phyloP scores from a whole-genome alignment of 2,329 filamentous ascomycete genomes.

The Scedosporium dehoogii region DNA sequence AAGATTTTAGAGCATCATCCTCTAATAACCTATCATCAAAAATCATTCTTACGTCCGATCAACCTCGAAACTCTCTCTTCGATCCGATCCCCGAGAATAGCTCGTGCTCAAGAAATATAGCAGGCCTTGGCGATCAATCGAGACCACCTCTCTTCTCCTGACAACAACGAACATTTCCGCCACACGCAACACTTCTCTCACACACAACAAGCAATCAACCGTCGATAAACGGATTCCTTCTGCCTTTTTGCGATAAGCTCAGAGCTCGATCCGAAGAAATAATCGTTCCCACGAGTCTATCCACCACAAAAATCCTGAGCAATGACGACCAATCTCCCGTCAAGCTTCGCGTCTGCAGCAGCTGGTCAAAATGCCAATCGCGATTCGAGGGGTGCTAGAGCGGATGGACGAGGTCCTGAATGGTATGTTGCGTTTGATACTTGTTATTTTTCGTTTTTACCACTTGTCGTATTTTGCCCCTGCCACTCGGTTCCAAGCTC shows the following conservation, averaged over 20 bases:
- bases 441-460: neutral
- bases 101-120: neutral
- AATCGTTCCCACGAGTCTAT: neutral
- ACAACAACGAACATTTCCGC: neutral
- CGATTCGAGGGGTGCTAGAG: conserved; percentile 49
- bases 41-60: neutral
- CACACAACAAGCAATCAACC: neutral
- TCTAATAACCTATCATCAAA: neutral
- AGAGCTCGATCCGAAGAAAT: neutral
- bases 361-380: conserved; percentile 61
- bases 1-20: neutral
- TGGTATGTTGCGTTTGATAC: conserved; percentile 46
- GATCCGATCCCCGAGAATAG: neutral
- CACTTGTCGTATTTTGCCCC: neutral
- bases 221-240: neutral
- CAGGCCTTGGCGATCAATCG: neutral
- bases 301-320: conserved; percentile 4
- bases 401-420: conserved; percentile 53
- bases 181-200: neutral
- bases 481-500: neutral
- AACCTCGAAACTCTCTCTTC: neutral
- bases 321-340: conserved; percentile 68
- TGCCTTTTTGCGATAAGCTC: neutral
- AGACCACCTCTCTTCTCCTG: neutral
- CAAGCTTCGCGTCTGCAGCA: conserved; percentile 76